Evolutionary conservation across 2,329 filamentous ascomycete species (phyloP).

Genomic region (Fusarium sarcochroum): DNA sequence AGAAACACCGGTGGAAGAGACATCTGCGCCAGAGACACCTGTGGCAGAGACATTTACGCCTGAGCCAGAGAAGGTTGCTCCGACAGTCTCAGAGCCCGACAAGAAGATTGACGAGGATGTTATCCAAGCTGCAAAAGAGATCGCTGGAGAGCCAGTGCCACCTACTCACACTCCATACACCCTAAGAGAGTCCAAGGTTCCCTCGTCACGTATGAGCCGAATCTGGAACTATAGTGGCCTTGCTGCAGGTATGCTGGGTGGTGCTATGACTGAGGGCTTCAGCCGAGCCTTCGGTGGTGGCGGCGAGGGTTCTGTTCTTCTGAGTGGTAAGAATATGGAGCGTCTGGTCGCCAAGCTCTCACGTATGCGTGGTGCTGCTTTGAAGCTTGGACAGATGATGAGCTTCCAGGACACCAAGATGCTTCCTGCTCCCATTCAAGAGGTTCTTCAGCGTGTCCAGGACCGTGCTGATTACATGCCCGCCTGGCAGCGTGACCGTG

Average conservation of each 20-base stretch:
- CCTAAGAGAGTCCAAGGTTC: slow-evolving; percentile 90
- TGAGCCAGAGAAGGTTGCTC: slow-evolving; percentile 7
- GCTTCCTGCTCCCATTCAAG: slow-evolving; percentile 87
- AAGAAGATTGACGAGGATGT: slow-evolving; percentile 36
- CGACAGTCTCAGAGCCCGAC: slow-evolving; percentile 6
- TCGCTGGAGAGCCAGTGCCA: slow-evolving; percentile 33
- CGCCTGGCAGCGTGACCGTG: slow-evolving; percentile 88
- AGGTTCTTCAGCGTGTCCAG: slow-evolving; percentile 93
- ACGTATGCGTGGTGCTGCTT: slow-evolving; percentile 95
- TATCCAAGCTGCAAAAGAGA: slow-evolving; percentile 48
- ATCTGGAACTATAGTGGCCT: slow-evolving; percentile 96
- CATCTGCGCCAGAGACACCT: neutral
- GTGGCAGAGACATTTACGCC: neutral
- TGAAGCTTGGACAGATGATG: slow-evolving; percentile 98
- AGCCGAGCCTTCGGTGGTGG: slow-evolving; percentile 82
- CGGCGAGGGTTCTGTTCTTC: slow-evolving; percentile 80
- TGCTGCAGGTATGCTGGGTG: slow-evolving; percentile 94
- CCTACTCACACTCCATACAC: slow-evolving; percentile 65
- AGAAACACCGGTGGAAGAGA: neutral
- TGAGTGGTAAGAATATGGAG: slow-evolving; percentile 93
- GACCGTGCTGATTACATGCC: slow-evolving; percentile 99
- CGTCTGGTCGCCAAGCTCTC: slow-evolving; percentile 92
- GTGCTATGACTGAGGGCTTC: slow-evolving; percentile 87
- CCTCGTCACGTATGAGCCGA: slow-evolving; percentile 86
- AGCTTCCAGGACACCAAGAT: slow-evolving; percentile 98